Evolutionary conservation across 179 eudicot species (phyloP), one percentile per base, ranked within the genome.

Genomic region (Carnegiea gigantea): DNA sequence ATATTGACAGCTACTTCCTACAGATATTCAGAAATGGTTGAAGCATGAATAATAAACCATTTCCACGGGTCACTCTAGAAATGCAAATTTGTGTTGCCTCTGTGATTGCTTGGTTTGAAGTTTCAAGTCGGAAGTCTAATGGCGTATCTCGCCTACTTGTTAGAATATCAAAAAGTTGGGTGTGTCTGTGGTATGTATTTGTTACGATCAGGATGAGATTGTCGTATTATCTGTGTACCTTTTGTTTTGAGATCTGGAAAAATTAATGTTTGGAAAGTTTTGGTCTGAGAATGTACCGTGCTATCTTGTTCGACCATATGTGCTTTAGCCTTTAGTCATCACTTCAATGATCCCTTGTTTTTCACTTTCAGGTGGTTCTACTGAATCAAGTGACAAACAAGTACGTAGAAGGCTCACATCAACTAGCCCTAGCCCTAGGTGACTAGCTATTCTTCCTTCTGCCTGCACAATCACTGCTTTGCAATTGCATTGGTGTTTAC

Each of bases 351-450:
- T 51, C 40, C 40, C 28, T 53, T 15, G 6, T 46, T 79, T 15
- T 76, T 70, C 62, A 48, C 59, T 36, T 78, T 57, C 88, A 96
- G 98, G 96, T 96, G 48, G 90, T 96, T 84, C 75, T 96, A 59
- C 81, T 94, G 83, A 96, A 96, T 84, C 99, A 96, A 85, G 98
- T 92, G 70, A 92, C 96, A 26, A 90, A 92, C 79, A 96, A 94
- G 88, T 90, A 62, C 77, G 70, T 90, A 24, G 93, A 92, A 36
- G 99, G 99, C 36, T 92, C 92, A 85, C 91, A 88, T 78, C 97
- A 92, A 62, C 81, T 94, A 78, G 83, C 97, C 77, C 92, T 94
- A 49, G 99, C 99, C 59, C 89, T 96, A 81, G 98, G 99, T 95
- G 89, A 84, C n/a, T n/a, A 46, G 30, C 46, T 51, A 46, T n/a